Conservation (phyloP, 257 asterid species). For the Solanum clarkiae region DNA sequence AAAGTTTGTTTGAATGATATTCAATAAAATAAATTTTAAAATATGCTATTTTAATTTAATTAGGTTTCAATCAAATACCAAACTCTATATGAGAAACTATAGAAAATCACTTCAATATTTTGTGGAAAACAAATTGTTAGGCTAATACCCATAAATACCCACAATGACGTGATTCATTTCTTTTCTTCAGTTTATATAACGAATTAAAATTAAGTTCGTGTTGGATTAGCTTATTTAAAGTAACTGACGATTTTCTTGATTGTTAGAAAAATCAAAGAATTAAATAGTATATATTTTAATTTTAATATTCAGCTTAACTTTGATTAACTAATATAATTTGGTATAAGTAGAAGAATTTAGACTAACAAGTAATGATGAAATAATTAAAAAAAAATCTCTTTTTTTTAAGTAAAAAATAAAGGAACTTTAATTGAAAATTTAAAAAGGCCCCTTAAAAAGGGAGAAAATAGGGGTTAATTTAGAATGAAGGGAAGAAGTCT, state of each 20-base stretch:
- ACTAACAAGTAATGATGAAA: neutral
- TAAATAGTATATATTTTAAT: neutral
- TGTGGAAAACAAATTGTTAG: neutral
- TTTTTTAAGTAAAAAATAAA: neutral
- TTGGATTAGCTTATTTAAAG: neutral
- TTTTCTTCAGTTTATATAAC: neutral
- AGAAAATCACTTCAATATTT: neutral
- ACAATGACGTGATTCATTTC: neutral
- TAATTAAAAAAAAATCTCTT: neutral
- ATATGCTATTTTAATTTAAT: neutral
- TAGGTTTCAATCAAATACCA: rapidly evolving
- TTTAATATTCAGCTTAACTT: neutral
- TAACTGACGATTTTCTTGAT: too few relatives aligned
- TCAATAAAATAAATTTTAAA: rapidly evolving
- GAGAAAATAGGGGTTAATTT: neutral
- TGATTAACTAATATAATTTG: neutral
- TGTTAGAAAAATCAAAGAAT: too few relatives aligned
- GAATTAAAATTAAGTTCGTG: neutral
- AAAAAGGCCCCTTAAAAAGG: neutral
- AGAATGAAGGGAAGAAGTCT: neutral
- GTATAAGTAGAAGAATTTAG: neutral
- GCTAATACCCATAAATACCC: neutral
- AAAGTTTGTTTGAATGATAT: rapidly evolving
- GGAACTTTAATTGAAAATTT: neutral
- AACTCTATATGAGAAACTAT: rapidly evolving